These are phyloP conservation scores for Hypsizygus marmoreus DNA, from an alignment of 768 basidiomycete genomes.

Conservation along the genomic window DNA sequence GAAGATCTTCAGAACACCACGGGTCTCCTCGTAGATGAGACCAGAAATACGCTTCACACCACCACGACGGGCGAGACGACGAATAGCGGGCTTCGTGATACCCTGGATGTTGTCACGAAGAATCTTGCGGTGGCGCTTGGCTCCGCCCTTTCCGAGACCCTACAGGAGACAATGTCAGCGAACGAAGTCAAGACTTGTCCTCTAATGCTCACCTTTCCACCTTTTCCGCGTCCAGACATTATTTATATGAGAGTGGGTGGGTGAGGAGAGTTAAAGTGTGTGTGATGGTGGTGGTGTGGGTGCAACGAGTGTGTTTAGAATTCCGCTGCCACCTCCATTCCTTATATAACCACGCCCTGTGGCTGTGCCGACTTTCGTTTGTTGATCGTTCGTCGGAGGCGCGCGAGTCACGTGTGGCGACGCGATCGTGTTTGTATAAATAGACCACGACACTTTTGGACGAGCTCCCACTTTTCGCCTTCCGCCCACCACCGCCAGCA, in stretches of 20 bases:
- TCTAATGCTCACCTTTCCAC: constrained; percentile 88
- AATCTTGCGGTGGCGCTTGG: constrained; percentile 96
- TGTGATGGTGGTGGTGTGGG: constrained; percentile 29
- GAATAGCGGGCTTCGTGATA: constrained; percentile 91
- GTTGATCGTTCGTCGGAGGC: constrained; percentile 37
- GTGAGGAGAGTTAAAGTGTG: constrained; percentile 2
- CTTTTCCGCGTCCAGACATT: constrained; percentile 98
- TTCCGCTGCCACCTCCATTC: constrained; percentile 17
- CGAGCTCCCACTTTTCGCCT: constrained; percentile 1
- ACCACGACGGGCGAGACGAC: constrained; percentile 94
- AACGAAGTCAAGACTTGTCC: constrained; percentile 5
- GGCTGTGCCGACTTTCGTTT: constrained; percentile 55
- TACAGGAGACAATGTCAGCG: constrained; percentile 21
- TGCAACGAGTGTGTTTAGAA: constrained; percentile 19
- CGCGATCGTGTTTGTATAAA: constrained; percentile 29
- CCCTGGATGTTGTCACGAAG: constrained; percentile 82
- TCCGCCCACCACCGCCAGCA: constrained; percentile 15
- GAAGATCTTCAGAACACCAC: constrained; percentile 67
- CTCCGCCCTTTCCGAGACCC: constrained; percentile 97
- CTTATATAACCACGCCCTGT: constrained; percentile 42
- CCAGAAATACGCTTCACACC: constrained; percentile 97
- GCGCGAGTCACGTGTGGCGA: constrained; percentile 41
- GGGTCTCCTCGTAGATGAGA: constrained; percentile 93
- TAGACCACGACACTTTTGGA: constrained; percentile 12
- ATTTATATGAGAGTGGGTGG: constrained; percentile 25